phyloP scores from a whole-genome alignment of 2,329 filamentous ascomycete genomes.

The Diaporthe batatas region DNA sequence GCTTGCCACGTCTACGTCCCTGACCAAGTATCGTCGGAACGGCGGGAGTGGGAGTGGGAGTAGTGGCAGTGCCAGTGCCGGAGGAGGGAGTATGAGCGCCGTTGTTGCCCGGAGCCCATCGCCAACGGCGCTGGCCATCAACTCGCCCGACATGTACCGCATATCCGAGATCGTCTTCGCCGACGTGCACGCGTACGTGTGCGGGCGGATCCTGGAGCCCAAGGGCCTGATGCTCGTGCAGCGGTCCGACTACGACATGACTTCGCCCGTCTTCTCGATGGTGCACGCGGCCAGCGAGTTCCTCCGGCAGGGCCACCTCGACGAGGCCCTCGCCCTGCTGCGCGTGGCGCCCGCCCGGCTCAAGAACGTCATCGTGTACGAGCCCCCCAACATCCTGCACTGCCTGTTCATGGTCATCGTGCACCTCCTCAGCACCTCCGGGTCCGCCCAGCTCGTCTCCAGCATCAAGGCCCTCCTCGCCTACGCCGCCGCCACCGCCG shows the following conservation, averaged over 20 bases:
- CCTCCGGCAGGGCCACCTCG: constrained; percentile 31
- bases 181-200: constrained; percentile 40
- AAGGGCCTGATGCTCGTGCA: constrained; percentile 9
- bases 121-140: constrained; percentile 26
- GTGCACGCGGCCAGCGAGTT: constrained; percentile 36
- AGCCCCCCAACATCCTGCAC: constrained; percentile 34
- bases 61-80: too few relatives aligned
- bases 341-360: constrained; percentile 32
- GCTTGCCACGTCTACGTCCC: constrained; percentile 8
- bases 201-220: constrained; percentile 24
- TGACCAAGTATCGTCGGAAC: constrained; percentile 15
- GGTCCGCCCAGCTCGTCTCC: constrained; percentile 20
- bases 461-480: constrained; percentile 35
- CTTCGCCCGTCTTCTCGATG: constrained; percentile 30
- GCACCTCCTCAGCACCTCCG: constrained; percentile 33
- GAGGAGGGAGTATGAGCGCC: too few relatives aligned
- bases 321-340: constrained; percentile 38
- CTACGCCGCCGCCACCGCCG: constrained; percentile 34
- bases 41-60: not conserved
- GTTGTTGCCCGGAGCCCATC: constrained; percentile 16
- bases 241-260: constrained; percentile 10
- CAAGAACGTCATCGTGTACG: constrained; percentile 30
- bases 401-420: constrained; percentile 39
- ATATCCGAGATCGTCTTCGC: constrained; percentile 39
- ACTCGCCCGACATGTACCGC: constrained; percentile 36